phyloP scores from a whole-genome alignment of 129 eudicot genomes.

The Tagetes erecta region DNA sequence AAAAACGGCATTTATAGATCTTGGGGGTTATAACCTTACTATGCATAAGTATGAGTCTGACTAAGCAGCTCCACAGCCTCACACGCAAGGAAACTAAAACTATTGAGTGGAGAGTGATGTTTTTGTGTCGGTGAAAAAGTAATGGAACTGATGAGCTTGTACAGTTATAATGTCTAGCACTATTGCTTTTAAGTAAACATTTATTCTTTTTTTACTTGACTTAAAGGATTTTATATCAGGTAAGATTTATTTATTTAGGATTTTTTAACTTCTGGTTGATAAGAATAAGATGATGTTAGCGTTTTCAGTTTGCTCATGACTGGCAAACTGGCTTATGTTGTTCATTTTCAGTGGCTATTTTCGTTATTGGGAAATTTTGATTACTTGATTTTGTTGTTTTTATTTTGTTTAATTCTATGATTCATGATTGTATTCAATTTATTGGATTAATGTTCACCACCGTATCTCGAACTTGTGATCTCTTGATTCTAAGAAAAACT shows the following conservation, averaged over 20 bases:
- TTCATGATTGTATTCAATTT: too few species aligned
- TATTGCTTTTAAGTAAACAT: not conserved
- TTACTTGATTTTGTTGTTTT: not conserved
- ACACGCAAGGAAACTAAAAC: too few species aligned
- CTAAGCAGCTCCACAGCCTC: too few species aligned
- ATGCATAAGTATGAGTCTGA: too few species aligned
- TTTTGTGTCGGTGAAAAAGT: not conserved
- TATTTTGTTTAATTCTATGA: not conserved
- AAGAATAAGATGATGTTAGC: not conserved
- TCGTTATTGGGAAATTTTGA: not conserved
- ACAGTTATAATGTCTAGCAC: not conserved
- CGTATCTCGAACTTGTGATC: too few species aligned
- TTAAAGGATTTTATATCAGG: not conserved
- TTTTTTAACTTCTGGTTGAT: not conserved
- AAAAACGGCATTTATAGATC: too few species aligned
- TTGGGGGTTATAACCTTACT: too few species aligned
- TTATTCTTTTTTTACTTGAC: not conserved
- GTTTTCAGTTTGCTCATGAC: not conserved
- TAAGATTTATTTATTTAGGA: not conserved
- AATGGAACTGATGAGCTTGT: slow-evolving; percentile 1
- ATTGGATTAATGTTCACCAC: too few species aligned
- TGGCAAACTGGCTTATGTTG: not conserved
- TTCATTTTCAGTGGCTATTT: not conserved
- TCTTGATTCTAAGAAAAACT: too few species aligned
- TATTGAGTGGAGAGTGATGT: not conserved